phyloP scores from a whole-genome alignment of 768 basidiomycete genomes.

The Rhodotorula toruloides region DNA sequence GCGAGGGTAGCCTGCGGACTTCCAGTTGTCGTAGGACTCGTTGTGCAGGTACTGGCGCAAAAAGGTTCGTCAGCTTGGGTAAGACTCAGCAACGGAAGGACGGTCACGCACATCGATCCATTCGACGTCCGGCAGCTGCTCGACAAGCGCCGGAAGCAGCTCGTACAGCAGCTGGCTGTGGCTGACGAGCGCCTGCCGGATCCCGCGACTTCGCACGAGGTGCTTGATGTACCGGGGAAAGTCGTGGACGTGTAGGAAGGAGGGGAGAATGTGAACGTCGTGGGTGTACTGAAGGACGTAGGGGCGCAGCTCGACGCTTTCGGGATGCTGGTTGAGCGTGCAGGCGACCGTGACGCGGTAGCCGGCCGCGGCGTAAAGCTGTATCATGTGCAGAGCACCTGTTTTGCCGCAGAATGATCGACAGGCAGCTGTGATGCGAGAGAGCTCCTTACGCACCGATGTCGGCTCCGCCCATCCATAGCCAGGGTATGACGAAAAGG shows the following conservation, averaged over 20 bases:
- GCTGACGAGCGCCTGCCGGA: slow-evolving; percentile 29
- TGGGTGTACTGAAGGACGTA: slow-evolving; percentile 37
- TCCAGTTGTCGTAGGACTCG: slow-evolving; percentile 41
- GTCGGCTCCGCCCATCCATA: slow-evolving; percentile 35
- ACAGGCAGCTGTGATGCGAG: too few species aligned
- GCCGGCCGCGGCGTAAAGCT: slow-evolving; percentile 28
- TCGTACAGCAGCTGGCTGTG: slow-evolving; percentile 37
- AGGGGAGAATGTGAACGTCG: slow-evolving; percentile 36
- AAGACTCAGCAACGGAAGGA: neutral
- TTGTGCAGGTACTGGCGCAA: slow-evolving; percentile 36
- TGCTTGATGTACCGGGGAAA: slow-evolving; percentile 37
- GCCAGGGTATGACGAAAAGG: slow-evolving; percentile 37
- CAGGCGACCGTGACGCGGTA: slow-evolving; percentile 38
- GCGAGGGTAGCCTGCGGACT: slow-evolving; percentile 39
- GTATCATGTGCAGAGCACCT: slow-evolving; percentile 38
- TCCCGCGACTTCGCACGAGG: slow-evolving; percentile 24
- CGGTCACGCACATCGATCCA: slow-evolving; percentile 33
- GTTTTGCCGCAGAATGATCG: neutral
- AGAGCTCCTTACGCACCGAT: slow-evolving; percentile 8
- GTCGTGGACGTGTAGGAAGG: slow-evolving; percentile 35
- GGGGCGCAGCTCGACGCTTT: slow-evolving; percentile 35
- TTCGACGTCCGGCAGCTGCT: slow-evolving; percentile 35
- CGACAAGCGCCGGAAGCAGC: slow-evolving; percentile 34
- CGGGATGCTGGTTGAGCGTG: slow-evolving; percentile 28
- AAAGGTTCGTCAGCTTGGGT: too few species aligned